These are phyloP conservation scores for Aureobasidium zeae DNA, from an alignment of 2,329 filamentous ascomycete species.

Conservation along the genomic window DNA sequence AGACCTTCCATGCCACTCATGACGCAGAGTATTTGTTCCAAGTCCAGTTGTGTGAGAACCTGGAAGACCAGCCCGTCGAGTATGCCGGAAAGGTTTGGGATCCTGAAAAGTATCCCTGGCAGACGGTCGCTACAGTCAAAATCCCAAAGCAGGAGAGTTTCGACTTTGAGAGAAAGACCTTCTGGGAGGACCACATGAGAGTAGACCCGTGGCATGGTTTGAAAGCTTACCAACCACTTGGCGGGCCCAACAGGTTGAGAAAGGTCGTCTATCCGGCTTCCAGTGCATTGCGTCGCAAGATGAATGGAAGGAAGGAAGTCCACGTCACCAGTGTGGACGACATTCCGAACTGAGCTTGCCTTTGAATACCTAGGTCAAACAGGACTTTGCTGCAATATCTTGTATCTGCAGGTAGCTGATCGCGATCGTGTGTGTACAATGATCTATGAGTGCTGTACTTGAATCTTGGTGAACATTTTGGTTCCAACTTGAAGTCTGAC, in stretches of 20 bases:
- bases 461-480: no score
- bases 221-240: constrained; percentile 34
- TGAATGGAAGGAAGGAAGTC: constrained; percentile 32
- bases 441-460: no score
- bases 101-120: constrained; percentile 39
- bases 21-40: constrained; percentile 38
- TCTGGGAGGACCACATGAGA: constrained; percentile 38
- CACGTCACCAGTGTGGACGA: constrained; percentile 32
- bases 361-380: no score
- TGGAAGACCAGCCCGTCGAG: constrained; percentile 40
- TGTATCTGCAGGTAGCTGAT: no score
- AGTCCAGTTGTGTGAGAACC: constrained; percentile 39
- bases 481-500: no score
- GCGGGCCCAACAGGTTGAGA: constrained; percentile 32
- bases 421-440: no score
- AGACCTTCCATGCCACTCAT: constrained; percentile 32
- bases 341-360: constrained; percentile 29
- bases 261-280: constrained; percentile 34
- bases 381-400: no score
- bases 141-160: constrained; percentile 37
- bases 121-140: constrained; percentile 35
- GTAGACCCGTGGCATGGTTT: constrained; percentile 37
- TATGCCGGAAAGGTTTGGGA: constrained; percentile 39
- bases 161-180: constrained; percentile 32
- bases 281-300: constrained; percentile 28